Percentiles rank a stretch among this genome's conserved stretches.
Evolutionary conservation across 371 early-diverging fungal species (phyloP).

Genomic region (Lichtheimia ornata): DNA sequence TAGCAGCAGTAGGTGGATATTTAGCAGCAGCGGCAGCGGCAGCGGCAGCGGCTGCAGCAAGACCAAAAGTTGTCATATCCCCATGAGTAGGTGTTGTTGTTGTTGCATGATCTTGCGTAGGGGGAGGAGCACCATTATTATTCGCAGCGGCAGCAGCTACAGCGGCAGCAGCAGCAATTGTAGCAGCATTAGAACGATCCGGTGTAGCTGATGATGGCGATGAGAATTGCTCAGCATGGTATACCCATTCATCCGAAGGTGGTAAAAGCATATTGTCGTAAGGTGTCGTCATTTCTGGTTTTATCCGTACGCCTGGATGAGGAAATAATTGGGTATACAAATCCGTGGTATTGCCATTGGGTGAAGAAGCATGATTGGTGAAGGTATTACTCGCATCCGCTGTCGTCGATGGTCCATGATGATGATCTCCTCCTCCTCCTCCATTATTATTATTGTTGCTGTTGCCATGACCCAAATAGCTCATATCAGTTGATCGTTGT

Average conservation of each 20-base stretch:
- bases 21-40: no score
- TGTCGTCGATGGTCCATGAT: background rate
- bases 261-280: constrained; percentile 2
- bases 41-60: background rate
- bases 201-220: background rate
- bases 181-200: constrained; percentile 5
- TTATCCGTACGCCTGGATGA: constrained; percentile 8
- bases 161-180: constrained; percentile 9
- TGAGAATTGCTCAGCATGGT: background rate
- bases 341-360: background rate
- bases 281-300: constrained; percentile 4
- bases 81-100: constrained; percentile 1
- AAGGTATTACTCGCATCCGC: background rate
- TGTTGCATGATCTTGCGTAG: no score
- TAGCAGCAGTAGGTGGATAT: no score
- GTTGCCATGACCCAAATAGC: background rate
- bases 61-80: constrained; percentile 4
- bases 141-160: background rate
- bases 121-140: background rate
- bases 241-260: background rate
- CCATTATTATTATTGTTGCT: background rate
- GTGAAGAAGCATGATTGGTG: constrained; percentile 5
- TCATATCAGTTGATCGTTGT: constrained; percentile 4
- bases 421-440: no score
- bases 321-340: constrained; percentile 12